These are phyloP conservation scores for Dictyostelium intermedium DNA, from an alignment of 78 protist species.

Conservation along the genomic window DNA sequence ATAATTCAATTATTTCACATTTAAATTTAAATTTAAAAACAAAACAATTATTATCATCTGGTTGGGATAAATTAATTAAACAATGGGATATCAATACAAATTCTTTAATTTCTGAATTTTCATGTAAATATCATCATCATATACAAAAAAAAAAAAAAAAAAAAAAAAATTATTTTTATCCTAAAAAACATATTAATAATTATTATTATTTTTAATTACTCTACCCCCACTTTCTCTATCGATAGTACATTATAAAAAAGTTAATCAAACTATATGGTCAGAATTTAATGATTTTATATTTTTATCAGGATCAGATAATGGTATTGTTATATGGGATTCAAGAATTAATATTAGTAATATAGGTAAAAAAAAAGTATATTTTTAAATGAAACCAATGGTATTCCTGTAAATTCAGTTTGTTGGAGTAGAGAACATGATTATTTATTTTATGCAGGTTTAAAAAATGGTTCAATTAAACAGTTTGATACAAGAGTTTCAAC, in stretches of 20 bases:
- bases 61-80: background rate
- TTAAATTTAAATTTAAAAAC: background rate
- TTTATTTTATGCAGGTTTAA: background rate
- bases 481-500: background rate
- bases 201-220: too few species aligned
- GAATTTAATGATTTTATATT: background rate
- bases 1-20: background rate
- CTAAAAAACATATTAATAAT: background rate
- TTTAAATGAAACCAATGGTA: background rate
- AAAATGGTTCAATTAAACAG: background rate
- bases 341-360: background rate
- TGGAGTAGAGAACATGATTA: background rate
- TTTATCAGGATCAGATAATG: conserved; percentile 17
- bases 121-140: background rate
- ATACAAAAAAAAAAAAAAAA: too few species aligned
- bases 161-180: too few species aligned
- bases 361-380: background rate
- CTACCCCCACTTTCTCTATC: too few species aligned
- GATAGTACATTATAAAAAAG: background rate
- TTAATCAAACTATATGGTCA: background rate
- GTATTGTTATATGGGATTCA: background rate
- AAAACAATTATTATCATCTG: background rate
- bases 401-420: background rate
- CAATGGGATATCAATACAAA: background rate
- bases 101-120: background rate